Evolutionary conservation across 192 early-diverging fungal species (phyloP).

Genomic region (Gigaspora rosea): DNA sequence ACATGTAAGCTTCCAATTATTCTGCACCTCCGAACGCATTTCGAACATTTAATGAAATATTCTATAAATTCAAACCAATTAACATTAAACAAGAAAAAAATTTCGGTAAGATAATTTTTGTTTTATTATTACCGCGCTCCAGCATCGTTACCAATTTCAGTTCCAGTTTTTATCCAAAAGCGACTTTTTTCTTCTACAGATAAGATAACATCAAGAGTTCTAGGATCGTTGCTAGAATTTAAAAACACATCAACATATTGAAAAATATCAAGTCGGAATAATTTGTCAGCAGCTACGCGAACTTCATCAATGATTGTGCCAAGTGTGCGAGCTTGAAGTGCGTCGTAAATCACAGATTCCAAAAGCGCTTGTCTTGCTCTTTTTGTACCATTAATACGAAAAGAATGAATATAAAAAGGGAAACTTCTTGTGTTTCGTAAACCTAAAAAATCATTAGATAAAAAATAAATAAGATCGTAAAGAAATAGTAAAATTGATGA

Average conservation of each 20-base stretch:
- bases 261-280: constrained; percentile 72
- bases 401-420: constrained; percentile 32
- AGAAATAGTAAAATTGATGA: too few relatives aligned
- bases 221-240: constrained; percentile 55
- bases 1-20: constrained; percentile 67
- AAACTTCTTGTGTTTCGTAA: not conserved
- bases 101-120: not conserved
- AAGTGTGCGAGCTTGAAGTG: constrained; percentile 53
- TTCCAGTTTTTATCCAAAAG: constrained; percentile 81
- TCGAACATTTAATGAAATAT: constrained; percentile 63
- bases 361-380: constrained; percentile 54
- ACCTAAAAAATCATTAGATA: not conserved
- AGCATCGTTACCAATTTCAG: constrained; percentile 87
- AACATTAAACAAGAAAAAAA: too few relatives aligned
- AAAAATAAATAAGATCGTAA: too few relatives aligned
- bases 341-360: constrained; percentile 39
- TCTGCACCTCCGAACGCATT: constrained; percentile 93
- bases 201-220: constrained; percentile 72
- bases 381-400: constrained; percentile 34
- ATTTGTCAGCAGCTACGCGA: constrained; percentile 54
- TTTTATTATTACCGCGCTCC: constrained; percentile 63
- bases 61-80: constrained; percentile 9
- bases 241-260: constrained; percentile 63
- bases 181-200: constrained; percentile 70
- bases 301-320: constrained; percentile 63